Evolutionary conservation across 305 asterid species (phyloP).

Genomic region (Euphrasia arctica): DNA sequence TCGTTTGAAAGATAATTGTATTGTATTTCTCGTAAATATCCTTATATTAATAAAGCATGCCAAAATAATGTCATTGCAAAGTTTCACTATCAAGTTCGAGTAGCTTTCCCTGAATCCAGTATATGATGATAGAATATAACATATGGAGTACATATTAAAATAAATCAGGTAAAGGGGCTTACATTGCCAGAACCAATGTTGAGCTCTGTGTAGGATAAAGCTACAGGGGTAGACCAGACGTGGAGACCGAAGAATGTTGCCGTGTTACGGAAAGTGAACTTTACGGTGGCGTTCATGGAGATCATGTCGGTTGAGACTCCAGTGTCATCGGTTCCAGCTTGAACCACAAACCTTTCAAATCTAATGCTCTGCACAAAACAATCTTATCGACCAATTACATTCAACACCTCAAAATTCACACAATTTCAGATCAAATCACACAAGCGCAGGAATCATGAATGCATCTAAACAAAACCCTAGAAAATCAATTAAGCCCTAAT

Average conservation of each 20-base stretch:
- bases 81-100: background rate
- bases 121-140: background rate
- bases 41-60: too few species aligned
- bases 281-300: conserved; percentile 53
- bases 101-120: background rate
- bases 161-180: conserved; percentile 24
- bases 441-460: background rate
- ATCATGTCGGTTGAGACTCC: conserved; percentile 68
- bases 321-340: conserved; percentile 12
- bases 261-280: conserved; percentile 50
- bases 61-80: background rate
- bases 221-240: conserved; percentile 59
- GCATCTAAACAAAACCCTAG: background rate
- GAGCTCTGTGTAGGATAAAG: conserved; percentile 50
- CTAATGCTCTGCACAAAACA: conserved; percentile 23
- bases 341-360: conserved; percentile 19
- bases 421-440: background rate
- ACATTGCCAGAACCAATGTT: conserved; percentile 55
- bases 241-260: conserved; percentile 70
- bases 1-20: background rate
- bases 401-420: background rate
- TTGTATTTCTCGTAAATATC: too few species aligned
- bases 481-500: too few species aligned
- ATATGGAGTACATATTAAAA: background rate
- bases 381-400: background rate